phyloP scores from a whole-genome alignment of 139 green algal species.

The Raphidocelis subcapitata region DNA sequence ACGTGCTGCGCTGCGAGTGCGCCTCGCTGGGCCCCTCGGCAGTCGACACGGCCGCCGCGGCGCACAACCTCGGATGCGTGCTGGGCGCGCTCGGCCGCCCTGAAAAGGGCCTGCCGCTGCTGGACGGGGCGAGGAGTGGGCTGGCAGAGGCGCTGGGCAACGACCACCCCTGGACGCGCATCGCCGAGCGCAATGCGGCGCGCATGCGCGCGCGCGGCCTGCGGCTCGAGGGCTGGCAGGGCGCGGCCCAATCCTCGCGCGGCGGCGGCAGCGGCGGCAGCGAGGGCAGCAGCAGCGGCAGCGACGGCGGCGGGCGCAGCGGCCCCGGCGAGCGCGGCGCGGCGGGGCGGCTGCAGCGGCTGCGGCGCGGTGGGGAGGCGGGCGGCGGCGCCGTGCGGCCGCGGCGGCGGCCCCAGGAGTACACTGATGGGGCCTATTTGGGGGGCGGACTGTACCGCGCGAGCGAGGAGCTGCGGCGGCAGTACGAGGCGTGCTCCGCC shows the following conservation, averaged over 20 bases:
- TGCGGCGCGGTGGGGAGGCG: not conserved
- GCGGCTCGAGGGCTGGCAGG: not conserved
- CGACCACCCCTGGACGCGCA: conserved; percentile 35
- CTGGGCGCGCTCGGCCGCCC: conserved; percentile 49
- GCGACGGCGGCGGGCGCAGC: not conserved
- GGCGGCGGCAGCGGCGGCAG: not conserved
- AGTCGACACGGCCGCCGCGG: conserved; percentile 43
- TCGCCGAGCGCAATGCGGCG: conserved; percentile 33
- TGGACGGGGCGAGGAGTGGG: conserved; percentile 27
- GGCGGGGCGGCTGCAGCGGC: not conserved
- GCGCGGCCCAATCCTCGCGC: not conserved
- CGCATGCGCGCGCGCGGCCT: conserved; percentile 7
- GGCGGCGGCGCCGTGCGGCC: not conserved
- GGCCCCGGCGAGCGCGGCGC: not conserved
- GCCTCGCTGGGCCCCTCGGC: conserved; percentile 35
- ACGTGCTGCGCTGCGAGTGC: conserved; percentile 32
- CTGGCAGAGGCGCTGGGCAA: conserved; percentile 32
- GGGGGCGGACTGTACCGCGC: conserved; percentile 33
- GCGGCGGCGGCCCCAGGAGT: not conserved
- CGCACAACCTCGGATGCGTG: conserved; percentile 56
- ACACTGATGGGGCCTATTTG: conserved; percentile 31
- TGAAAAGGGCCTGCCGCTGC: conserved; percentile 40
- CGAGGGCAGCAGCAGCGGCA: not conserved
- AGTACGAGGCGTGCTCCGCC: conserved; percentile 19
- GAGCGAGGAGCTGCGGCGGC: conserved; percentile 6